Conservation (phyloP, 2,329 filamentous ascomycete species). For the Westerdykella aurantiaca region DNA sequence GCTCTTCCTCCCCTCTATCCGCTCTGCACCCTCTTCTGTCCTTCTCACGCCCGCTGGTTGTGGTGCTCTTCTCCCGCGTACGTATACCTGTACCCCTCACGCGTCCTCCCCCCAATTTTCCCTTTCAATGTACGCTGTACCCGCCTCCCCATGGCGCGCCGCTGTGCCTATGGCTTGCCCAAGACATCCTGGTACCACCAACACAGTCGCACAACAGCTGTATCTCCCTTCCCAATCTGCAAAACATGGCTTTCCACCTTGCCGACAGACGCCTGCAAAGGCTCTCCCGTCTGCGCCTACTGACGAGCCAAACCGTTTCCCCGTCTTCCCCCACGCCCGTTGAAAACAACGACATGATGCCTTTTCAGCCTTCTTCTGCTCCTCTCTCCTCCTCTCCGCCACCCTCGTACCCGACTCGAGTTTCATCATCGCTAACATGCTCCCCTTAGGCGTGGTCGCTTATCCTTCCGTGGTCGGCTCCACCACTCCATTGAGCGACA, state of each 20-base stretch:
- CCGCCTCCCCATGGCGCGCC: too few relatives aligned
- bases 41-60: background rate
- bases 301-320: conserved; percentile 1
- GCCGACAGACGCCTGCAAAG: conserved; percentile 24
- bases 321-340: conserved; percentile 16
- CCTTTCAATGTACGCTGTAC: conserved; percentile 2
- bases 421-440: conserved; percentile 35
- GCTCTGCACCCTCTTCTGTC: background rate
- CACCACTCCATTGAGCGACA: conserved; percentile 29
- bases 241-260: conserved; percentile 29
- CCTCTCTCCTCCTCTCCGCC: conserved; percentile 15
- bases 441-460: conserved; percentile 36
- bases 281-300: conserved; percentile 23
- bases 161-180: too few relatives aligned
- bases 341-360: conserved; percentile 29
- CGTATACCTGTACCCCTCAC: background rate
- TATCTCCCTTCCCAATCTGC: conserved; percentile 25
- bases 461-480: conserved; percentile 33
- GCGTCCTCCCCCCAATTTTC: conserved; percentile 3
- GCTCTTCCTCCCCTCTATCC: too few relatives aligned
- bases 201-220: conserved; percentile 32
- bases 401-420: conserved; percentile 6
- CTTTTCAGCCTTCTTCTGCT: conserved; percentile 19
- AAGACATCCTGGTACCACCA: conserved; percentile 29
- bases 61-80: too few relatives aligned